phyloP scores from a whole-genome alignment of 2,329 filamentous ascomycete species.

The Colletotrichum spaethianum region DNA sequence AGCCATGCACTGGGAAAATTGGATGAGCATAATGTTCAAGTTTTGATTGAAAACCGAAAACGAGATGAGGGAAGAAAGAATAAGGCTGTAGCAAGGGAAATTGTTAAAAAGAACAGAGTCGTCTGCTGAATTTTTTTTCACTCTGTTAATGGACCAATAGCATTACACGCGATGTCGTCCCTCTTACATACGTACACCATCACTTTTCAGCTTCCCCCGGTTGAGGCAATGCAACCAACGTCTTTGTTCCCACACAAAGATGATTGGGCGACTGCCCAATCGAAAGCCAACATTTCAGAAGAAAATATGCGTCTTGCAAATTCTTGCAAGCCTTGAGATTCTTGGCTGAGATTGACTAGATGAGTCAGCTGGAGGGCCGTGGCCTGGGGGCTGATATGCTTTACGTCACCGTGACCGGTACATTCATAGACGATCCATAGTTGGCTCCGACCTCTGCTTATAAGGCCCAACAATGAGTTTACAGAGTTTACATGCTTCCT shows the following conservation, averaged over 20 bases:
- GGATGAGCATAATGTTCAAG: too few species aligned
- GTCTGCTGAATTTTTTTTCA: too few species aligned
- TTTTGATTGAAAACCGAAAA: too few species aligned
- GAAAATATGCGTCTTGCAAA: too few species aligned
- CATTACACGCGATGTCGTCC: not conserved
- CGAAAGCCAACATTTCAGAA: not conserved
- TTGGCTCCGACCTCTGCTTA: not conserved
- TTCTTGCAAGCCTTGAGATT: not conserved
- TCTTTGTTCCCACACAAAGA: not conserved
- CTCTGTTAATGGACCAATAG: not conserved
- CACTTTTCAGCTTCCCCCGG: not conserved
- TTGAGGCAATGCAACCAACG: not conserved
- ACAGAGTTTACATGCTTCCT: not conserved
- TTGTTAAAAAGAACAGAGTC: too few species aligned
- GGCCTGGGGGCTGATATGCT: not conserved
- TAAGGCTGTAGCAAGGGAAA: too few species aligned
- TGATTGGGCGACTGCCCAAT: too few species aligned
- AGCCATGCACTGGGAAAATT: too few species aligned
- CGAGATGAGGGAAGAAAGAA: not conserved
- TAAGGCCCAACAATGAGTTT: not conserved
- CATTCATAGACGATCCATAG: constrained; percentile 6
- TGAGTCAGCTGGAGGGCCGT: constrained; percentile 3
- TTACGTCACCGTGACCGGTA: constrained; percentile 22
- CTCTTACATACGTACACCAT: not conserved
- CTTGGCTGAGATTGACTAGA: not conserved